Percentiles rank a stretch among this genome's conserved stretches.
These are phyloP conservation scores for Colletotrichum karsti DNA, from an alignment of 2,329 filamentous ascomycete genomes.

Conservation along the genomic window DNA sequence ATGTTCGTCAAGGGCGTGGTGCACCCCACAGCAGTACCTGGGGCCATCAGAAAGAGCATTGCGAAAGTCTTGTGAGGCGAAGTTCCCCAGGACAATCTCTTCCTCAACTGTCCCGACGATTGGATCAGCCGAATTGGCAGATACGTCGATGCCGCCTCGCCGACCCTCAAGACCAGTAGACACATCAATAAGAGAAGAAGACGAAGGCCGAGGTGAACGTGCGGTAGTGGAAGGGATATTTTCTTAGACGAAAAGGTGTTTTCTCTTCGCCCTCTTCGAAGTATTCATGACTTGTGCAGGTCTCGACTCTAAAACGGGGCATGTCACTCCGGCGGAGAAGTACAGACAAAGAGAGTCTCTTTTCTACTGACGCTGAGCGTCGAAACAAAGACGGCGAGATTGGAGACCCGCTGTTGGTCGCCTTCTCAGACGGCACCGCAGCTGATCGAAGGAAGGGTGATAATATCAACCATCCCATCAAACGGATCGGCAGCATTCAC, in stretches of 20 bases:
- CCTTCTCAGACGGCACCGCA: not conserved
- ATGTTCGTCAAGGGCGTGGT: not conserved
- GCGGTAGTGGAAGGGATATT: not conserved
- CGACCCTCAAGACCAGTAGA: not conserved
- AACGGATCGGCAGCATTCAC: not conserved
- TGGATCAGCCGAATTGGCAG: not conserved
- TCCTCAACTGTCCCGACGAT: not conserved
- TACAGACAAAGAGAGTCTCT: not conserved
- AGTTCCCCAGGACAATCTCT: not conserved
- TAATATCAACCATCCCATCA: not conserved
- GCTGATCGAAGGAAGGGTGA: not conserved
- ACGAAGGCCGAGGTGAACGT: not conserved
- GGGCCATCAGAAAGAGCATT: not conserved
- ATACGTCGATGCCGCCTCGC: not conserved
- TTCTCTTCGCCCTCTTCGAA: not conserved
- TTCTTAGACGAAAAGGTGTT: not conserved
- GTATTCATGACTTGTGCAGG: not conserved
- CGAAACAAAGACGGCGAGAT: not conserved
- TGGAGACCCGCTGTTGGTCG: not conserved
- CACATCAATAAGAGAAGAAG: not conserved
- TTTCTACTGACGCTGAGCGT: not conserved
- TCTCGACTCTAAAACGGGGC: not conserved
- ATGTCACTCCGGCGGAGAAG: not conserved
- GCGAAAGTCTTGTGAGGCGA: not conserved
- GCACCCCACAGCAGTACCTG: not conserved